phyloP scores from a whole-genome alignment of 2,329 filamentous ascomycete genomes.

The Monilinia vaccinii-corymbosi region DNA sequence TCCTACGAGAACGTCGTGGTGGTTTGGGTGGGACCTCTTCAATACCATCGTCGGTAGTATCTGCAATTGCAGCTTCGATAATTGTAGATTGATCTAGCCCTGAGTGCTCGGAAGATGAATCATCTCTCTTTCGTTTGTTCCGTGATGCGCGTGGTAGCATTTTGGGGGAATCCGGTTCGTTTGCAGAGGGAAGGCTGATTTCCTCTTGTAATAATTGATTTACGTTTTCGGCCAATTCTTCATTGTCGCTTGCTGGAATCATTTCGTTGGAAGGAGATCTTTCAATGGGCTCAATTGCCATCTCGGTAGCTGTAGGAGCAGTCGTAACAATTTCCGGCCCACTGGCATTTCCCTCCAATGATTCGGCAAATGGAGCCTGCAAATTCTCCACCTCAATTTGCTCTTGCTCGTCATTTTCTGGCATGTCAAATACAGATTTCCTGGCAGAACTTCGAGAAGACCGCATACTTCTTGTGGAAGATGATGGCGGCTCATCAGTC shows the following conservation, averaged over 20 bases:
- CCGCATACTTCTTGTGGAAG: slow-evolving; percentile 21
- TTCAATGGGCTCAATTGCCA: slow-evolving; percentile 1
- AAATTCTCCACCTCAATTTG: background rate
- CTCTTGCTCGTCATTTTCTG: slow-evolving; percentile 14
- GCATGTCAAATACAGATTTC: slow-evolving; percentile 20
- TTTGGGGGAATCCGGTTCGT: background rate
- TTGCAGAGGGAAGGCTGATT: background rate
- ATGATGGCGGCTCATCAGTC: slow-evolving; percentile 17
- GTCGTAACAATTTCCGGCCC: background rate
- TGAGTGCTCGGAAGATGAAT: slow-evolving; percentile 1
- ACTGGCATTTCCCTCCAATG: background rate
- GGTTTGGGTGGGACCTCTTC: background rate
- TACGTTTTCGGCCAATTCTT: background rate
- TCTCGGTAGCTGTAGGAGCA: background rate
- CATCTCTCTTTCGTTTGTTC: slow-evolving; percentile 21
- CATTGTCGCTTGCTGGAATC: background rate
- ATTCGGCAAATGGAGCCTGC: background rate
- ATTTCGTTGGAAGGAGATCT: background rate
- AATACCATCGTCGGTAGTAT: background rate
- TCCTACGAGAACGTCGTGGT: background rate
- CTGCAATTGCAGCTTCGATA: background rate
- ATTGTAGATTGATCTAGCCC: background rate
- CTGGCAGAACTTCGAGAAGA: slow-evolving; percentile 20
- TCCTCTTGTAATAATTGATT: background rate
- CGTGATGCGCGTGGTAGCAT: slow-evolving; percentile 8